These are phyloP conservation scores for Fistulinella prunicolor DNA, from an alignment of 768 basidiomycete species.

Conservation along the genomic window DNA sequence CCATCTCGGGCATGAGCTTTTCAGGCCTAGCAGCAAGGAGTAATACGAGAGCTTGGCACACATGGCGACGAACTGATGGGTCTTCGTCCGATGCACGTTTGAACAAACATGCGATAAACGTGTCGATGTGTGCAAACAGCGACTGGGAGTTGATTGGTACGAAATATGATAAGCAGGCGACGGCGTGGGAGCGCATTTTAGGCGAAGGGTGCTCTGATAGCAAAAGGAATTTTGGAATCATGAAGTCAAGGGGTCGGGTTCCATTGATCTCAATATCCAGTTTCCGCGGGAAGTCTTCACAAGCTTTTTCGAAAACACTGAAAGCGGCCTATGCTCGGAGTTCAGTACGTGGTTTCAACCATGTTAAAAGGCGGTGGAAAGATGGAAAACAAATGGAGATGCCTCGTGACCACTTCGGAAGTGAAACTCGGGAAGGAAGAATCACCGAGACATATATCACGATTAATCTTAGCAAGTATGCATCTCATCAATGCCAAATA, in stretches of 20 bases:
- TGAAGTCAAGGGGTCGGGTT: slow-evolving; percentile 89
- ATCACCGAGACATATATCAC: slow-evolving; percentile 4
- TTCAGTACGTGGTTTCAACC: slow-evolving; percentile 21
- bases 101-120: slow-evolving; percentile 91
- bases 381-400: neutral
- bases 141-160: slow-evolving; percentile 84
- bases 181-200: slow-evolving; percentile 91
- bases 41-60: slow-evolving; percentile 92
- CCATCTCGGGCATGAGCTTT: slow-evolving; percentile 95
- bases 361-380: neutral
- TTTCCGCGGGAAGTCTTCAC: slow-evolving; percentile 95
- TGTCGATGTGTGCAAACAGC: slow-evolving; percentile 87
- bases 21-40: slow-evolving; percentile 92
- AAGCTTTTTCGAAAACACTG: slow-evolving; percentile 90
- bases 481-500: slow-evolving; percentile 3
- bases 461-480: slow-evolving; percentile 1
- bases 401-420: slow-evolving; percentile 4
- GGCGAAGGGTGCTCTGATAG: slow-evolving; percentile 81
- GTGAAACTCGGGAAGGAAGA: neutral
- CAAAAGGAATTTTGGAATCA: slow-evolving; percentile 93
- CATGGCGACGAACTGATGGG: slow-evolving; percentile 89
- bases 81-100: slow-evolving; percentile 93
- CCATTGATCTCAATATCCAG: slow-evolving; percentile 93
- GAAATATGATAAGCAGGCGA: slow-evolving; percentile 94
- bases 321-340: slow-evolving; percentile 69